Evolutionary conservation across 805 yeast genomes (phyloP).

Genomic region (Torulaspora delbrueckii): DNA sequence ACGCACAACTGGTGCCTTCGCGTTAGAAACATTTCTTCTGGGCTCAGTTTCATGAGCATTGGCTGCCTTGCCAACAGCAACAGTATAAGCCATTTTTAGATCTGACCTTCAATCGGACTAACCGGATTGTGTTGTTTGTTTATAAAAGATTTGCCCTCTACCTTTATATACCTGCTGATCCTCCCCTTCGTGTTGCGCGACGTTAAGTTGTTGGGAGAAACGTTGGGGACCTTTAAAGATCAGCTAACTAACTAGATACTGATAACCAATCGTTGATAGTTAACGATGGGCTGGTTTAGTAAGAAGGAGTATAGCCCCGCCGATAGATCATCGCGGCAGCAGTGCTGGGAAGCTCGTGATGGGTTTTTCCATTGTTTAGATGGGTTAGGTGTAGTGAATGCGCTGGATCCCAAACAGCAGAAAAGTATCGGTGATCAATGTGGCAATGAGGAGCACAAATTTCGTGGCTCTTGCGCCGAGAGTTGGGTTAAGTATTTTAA

Average conservation of each 20-base stretch:
- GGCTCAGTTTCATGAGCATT: constrained; percentile 79
- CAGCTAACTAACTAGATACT: too few species aligned
- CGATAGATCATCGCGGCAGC: constrained; percentile 61
- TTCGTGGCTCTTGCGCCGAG: constrained; percentile 71
- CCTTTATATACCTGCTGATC: background rate
- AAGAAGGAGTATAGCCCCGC: constrained; percentile 16
- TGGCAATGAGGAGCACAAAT: constrained; percentile 49
- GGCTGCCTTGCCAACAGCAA: constrained; percentile 62
- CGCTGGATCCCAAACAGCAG: constrained; percentile 51
- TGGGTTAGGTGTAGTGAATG: constrained; percentile 59
- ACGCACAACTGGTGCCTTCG: constrained; percentile 46
- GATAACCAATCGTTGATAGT: background rate
- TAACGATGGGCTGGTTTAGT: constrained; percentile 16
- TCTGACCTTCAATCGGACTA: background rate
- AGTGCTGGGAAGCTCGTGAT: constrained; percentile 92
- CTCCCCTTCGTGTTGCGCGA: background rate
- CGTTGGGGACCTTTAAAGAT: background rate
- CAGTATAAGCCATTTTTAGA: constrained; percentile 35
- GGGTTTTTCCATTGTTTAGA: constrained; percentile 70
- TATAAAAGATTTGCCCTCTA: background rate
- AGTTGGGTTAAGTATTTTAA: constrained; percentile 90
- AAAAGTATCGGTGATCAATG: constrained; percentile 52
- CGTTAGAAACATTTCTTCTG: constrained; percentile 47
- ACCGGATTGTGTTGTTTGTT: background rate
- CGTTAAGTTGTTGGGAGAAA: background rate